phyloP scores from a whole-genome alignment of 257 asterid species.

The Solanum chilense region DNA sequence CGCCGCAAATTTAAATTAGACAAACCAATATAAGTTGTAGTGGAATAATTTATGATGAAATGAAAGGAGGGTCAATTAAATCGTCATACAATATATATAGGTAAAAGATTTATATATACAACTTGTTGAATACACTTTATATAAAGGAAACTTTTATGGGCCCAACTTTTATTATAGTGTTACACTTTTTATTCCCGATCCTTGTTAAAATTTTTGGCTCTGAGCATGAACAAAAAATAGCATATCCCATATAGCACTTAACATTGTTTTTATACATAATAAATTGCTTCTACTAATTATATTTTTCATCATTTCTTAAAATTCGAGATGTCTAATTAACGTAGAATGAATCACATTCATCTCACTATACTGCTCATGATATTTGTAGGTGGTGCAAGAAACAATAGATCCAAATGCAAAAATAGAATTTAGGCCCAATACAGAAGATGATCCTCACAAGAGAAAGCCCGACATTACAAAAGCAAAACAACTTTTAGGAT shows the following conservation, averaged over 20 bases:
- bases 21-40: not conserved
- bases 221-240: not conserved
- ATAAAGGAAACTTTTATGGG: accelerated
- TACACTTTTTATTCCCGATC: not conserved
- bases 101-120: not conserved
- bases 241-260: not conserved
- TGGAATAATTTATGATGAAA: not conserved
- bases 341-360: not conserved
- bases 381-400: slow-evolving; percentile 71
- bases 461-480: slow-evolving; percentile 81
- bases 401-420: slow-evolving; percentile 66
- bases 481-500: slow-evolving; percentile 64
- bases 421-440: slow-evolving; percentile 67
- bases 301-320: not conserved
- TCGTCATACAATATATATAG: not conserved
- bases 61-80: not conserved
- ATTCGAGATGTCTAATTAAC: not conserved
- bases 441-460: slow-evolving; percentile 87
- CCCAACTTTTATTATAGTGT: not conserved
- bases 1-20: accelerated
- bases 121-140: not conserved
- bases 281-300: too few species aligned
- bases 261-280: not conserved
- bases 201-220: too few species aligned
- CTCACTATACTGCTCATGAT: not conserved